Percentiles rank a stretch among this genome's conserved stretches.
These are phyloP conservation scores for Fusarium newnesense DNA, from an alignment of 2,329 filamentous ascomycete species.

Conservation along the genomic window DNA sequence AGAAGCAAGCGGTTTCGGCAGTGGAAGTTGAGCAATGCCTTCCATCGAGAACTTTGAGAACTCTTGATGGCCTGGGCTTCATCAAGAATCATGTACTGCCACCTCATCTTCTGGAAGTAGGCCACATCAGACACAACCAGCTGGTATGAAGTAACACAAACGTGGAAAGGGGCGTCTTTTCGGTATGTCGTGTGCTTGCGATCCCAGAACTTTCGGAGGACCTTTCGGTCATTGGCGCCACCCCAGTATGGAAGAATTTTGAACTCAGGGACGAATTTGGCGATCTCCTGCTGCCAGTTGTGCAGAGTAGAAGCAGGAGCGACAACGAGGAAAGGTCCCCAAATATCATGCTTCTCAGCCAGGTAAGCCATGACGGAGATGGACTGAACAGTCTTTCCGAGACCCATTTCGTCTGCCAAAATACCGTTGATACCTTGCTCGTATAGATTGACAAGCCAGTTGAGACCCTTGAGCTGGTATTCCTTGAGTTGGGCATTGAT, in stretches of 20 bases:
- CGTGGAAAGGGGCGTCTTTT: slow-evolving; percentile 93
- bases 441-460: slow-evolving; percentile 98
- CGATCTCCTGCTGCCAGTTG: slow-evolving; percentile 99
- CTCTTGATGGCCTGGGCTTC: slow-evolving; percentile 99
- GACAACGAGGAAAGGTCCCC: slow-evolving; percentile 97
- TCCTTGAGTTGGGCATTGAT: slow-evolving; percentile 95
- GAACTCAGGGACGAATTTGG: slow-evolving; percentile 91
- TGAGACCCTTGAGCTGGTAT: slow-evolving; percentile 98
- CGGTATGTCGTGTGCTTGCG: slow-evolving; percentile 96
- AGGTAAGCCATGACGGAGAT: slow-evolving; percentile 99
- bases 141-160: slow-evolving; percentile 96
- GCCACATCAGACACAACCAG: slow-evolving; percentile 94
- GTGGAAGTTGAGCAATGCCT: slow-evolving; percentile 91
- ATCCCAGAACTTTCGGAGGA: slow-evolving; percentile 98
- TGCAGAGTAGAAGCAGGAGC: slow-evolving; percentile 95
- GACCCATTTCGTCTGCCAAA: slow-evolving; percentile 98
- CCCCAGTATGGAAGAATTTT: slow-evolving; percentile 99
- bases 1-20: slow-evolving; percentile 93
- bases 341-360: slow-evolving; percentile 96
- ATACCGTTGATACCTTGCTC: slow-evolving; percentile 99
- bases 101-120: slow-evolving; percentile 99
- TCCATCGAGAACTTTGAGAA: slow-evolving; percentile 95
- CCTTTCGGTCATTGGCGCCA: slow-evolving; percentile 91
- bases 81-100: slow-evolving; percentile 99
- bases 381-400: slow-evolving; percentile 98